Percentiles rank a stretch among this genome's conserved stretches.
These are phyloP conservation scores for Neopestalotiopsis sp. DNA, from an alignment of 2,329 filamentous ascomycete species.

Conservation along the genomic window DNA sequence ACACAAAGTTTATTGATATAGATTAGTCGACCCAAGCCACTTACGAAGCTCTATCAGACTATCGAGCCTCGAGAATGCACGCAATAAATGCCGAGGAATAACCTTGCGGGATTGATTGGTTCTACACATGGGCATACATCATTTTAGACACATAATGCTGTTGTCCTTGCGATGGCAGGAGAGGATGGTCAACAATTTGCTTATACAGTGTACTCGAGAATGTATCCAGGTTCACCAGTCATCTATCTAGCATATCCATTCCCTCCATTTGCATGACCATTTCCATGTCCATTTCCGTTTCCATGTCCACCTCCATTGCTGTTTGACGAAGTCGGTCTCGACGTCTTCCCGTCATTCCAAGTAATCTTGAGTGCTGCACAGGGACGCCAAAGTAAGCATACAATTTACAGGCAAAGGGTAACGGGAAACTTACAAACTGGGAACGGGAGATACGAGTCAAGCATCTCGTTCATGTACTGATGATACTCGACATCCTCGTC, in stretches of 20 bases:
- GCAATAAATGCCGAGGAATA: too few species aligned
- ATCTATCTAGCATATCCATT: not conserved
- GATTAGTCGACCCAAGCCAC: not conserved
- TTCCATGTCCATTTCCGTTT: not conserved
- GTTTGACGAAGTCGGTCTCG: not conserved
- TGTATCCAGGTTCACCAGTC: too few species aligned
- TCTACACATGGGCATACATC: too few species aligned
- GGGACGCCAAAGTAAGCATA: not conserved
- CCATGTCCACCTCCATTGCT: not conserved
- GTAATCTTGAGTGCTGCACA: not conserved
- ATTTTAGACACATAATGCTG: too few species aligned
- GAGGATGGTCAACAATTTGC: too few species aligned
- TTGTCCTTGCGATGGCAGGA: too few species aligned
- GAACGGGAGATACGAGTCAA: not conserved
- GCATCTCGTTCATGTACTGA: slow-evolving; percentile 5
- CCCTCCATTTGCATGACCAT: not conserved
- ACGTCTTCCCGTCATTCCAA: not conserved
- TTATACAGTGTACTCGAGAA: too few species aligned
- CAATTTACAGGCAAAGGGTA: not conserved
- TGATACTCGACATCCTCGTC: not conserved
- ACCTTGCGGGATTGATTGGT: too few species aligned
- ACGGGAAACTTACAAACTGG: not conserved
- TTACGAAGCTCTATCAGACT: too few species aligned
- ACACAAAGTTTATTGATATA: not conserved
- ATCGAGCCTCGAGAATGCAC: too few species aligned